Evolutionary conservation across 1,284 basidiomycete species (phyloP), one percentile per base, ranked within the genome.

Genomic region (Fomes fomentarius): DNA sequence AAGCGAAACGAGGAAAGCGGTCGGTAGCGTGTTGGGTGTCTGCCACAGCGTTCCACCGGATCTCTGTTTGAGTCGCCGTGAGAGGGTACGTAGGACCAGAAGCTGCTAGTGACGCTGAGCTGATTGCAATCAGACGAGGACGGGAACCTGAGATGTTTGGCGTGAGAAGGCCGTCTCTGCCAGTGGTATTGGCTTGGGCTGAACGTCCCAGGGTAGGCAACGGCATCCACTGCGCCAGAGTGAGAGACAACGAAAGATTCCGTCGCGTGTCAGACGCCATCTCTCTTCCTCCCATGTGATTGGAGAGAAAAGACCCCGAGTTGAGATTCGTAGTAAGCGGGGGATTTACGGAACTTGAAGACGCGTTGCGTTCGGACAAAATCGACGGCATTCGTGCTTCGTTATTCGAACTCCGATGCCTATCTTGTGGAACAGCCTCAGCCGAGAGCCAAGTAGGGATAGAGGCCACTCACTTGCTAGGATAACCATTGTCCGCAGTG

Each of bases 1-100:
- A 50, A 44, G 56, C 50, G 49, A 56, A 61, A 61, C 59, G 59
- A 57, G 59, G 59, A 52, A 58, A 61, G 59, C 59, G 59, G 59
- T 56, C 56, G 53, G 59, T 61, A 61, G 56, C 40, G 34, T 57
- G 59, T 49, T 58, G 59, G 50, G 47, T 39, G 30, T 43, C 54
- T 22, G 48, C 53, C 47, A 58, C 34, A 58, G 56, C 49, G 53
- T 34, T 39, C 41, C 22, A 39, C 52, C 56, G 48, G 54, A 50
- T 57, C 41, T 52, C 54, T 51, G 44, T 41, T 15, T 52, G 38
- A 44, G 47, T 41, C 19, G 41, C 35, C 53, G 51, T 57, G 43
- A 53, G 56, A 52, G 59, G 53, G 39, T 45, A 46, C 40, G 56
- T 28, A 43, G 51, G 26, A 41, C 43, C 33, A 43, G 38, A 39